Evolutionary conservation across 2,329 filamentous ascomycete genomes (phyloP).

Genomic region (Trichoderma simmonsii): DNA sequence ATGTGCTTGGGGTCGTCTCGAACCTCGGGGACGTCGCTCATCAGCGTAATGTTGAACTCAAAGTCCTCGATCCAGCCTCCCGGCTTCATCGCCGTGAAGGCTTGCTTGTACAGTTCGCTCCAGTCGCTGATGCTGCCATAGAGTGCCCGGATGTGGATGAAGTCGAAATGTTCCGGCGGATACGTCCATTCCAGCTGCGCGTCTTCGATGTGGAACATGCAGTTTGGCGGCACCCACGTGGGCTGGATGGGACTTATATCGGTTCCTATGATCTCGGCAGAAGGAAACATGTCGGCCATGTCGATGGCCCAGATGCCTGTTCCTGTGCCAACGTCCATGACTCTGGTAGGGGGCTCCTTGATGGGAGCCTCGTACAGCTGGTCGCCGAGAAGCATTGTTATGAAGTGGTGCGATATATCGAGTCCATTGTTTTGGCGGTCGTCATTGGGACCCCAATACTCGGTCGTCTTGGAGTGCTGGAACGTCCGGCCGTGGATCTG

Average conservation of each 20-base stretch:
- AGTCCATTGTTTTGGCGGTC: slow-evolving; percentile 39
- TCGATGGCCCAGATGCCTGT: slow-evolving; percentile 47
- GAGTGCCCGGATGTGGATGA: slow-evolving; percentile 18
- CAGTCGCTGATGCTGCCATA: slow-evolving; percentile 17
- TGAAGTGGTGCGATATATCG: slow-evolving; percentile 39
- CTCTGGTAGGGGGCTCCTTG: slow-evolving; percentile 35
- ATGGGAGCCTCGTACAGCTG: slow-evolving; percentile 38
- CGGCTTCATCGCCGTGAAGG: not conserved
- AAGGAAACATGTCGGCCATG: slow-evolving; percentile 37
- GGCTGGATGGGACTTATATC: slow-evolving; percentile 45
- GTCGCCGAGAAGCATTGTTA: slow-evolving; percentile 32
- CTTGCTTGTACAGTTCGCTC: slow-evolving; percentile 10
- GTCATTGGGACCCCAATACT: slow-evolving; percentile 39
- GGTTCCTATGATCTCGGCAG: slow-evolving; percentile 37
- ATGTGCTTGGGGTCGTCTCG: slow-evolving; percentile 27
- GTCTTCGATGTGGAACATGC: slow-evolving; percentile 58
- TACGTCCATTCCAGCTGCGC: slow-evolving; percentile 52
- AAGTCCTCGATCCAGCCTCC: slow-evolving; percentile 19
- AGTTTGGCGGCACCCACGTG: slow-evolving; percentile 52
- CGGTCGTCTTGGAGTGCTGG: slow-evolving; percentile 37
- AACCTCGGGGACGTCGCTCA: slow-evolving; percentile 25
- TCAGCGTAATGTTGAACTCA: slow-evolving; percentile 24
- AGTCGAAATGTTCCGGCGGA: slow-evolving; percentile 23
- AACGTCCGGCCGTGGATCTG: slow-evolving; percentile 42
- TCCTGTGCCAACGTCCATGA: slow-evolving; percentile 46